These are phyloP conservation scores for Aspergillus haitiensis DNA, from an alignment of 495 filamentous ascomycete species.

Conservation along the genomic window DNA sequence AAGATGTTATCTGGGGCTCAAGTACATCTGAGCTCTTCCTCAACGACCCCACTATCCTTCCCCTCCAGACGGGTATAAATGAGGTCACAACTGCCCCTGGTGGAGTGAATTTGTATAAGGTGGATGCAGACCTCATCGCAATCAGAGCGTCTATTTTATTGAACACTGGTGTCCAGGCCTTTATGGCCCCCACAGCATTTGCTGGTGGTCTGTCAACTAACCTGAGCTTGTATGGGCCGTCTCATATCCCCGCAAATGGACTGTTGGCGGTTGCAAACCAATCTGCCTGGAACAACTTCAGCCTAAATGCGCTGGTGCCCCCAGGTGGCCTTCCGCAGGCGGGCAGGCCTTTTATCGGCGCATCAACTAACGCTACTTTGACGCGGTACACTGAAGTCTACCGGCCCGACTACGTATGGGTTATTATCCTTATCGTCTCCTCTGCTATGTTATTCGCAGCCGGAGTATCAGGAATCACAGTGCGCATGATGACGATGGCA, in stretches of 20 bases:
- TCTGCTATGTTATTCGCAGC: constrained; percentile 5
- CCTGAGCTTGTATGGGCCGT: constrained; percentile 14
- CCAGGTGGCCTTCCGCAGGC: not conserved
- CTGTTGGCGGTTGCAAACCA: constrained; percentile 2
- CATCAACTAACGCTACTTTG: constrained; percentile 19
- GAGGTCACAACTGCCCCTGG: not conserved
- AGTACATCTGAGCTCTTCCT: constrained; percentile 13
- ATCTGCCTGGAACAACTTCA: not conserved
- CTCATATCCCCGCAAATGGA: constrained; percentile 12
- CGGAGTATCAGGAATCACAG: constrained; percentile 12
- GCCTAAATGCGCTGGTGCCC: not conserved
- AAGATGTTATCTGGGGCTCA: constrained; percentile 11
- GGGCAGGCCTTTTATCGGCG: constrained; percentile 14
- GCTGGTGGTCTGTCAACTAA: constrained; percentile 19
- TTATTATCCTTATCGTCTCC: constrained; percentile 11
- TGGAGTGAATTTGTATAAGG: constrained; percentile 7
- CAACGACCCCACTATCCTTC: constrained; percentile 5
- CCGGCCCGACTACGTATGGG: constrained; percentile 16
- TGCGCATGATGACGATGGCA: constrained; percentile 16
- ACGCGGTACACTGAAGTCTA: constrained; percentile 20
- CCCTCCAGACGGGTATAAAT: constrained; percentile 4
- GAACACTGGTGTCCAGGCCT: constrained; percentile 20
- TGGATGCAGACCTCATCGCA: constrained; percentile 7
- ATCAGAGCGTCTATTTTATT: constrained; percentile 18
- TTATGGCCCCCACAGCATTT: constrained; percentile 21